phyloP scores from a whole-genome alignment of 257 asterid species.

The Schizonepeta tenuifolia region DNA sequence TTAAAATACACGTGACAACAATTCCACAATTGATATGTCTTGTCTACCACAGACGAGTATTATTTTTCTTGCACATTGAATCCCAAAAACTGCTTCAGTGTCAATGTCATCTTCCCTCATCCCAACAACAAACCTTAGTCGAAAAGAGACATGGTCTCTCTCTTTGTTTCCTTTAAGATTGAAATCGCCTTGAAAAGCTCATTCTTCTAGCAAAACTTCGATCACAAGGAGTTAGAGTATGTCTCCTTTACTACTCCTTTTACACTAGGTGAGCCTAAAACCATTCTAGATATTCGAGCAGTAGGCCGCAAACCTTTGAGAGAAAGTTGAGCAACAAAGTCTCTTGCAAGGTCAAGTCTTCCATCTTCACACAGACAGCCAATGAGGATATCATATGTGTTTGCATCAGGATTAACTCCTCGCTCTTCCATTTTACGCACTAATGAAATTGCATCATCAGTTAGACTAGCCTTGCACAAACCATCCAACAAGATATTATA shows the following conservation, averaged over 20 bases:
- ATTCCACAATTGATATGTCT: not conserved
- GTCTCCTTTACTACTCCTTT: not conserved
- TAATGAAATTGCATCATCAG: slow-evolving; percentile 21
- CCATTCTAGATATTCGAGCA: not conserved
- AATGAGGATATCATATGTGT: slow-evolving; percentile 1
- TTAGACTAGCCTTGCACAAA: slow-evolving; percentile 11
- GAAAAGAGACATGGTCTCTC: no score
- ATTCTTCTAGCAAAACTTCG: not conserved
- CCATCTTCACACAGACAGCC: slow-evolving; percentile 23
- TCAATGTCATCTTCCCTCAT: not conserved
- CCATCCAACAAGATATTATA: slow-evolving; percentile 15
- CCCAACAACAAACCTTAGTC: not conserved
- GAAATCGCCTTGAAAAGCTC: not conserved
- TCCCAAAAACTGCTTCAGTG: not conserved
- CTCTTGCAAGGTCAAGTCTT: slow-evolving; percentile 13
- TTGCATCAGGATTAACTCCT: slow-evolving; percentile 4
- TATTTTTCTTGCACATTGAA: not conserved
- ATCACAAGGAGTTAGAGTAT: not conserved
- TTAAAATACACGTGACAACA: not conserved
- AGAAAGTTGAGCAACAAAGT: slow-evolving; percentile 4
- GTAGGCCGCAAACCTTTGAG: slow-evolving; percentile 23
- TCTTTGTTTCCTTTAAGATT: not conserved
- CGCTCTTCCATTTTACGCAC: slow-evolving; percentile 11
- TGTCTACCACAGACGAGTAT: no score
- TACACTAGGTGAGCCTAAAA: not conserved